Percentiles rank a stretch among this genome's conserved stretches.
Evolutionary conservation across 192 early-diverging fungal genomes (phyloP).

Genomic region (Martensiomyces pterosporus): DNA sequence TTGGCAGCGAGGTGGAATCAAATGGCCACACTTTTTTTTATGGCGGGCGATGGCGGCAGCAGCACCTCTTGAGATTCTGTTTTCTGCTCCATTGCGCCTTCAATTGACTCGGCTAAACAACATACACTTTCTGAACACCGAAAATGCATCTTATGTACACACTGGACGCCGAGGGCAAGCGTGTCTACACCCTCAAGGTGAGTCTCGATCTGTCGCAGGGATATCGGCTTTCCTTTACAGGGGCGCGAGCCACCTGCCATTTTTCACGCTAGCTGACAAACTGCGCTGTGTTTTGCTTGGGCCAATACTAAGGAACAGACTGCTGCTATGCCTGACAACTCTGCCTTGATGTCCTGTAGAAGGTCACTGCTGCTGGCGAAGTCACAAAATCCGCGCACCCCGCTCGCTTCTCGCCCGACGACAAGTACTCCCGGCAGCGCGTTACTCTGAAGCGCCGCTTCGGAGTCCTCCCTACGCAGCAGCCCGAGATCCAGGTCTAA

Average conservation of each 20-base stretch:
- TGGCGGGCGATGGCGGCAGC: too few species aligned
- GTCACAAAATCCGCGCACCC: slow-evolving; percentile 98
- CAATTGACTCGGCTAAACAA: not conserved
- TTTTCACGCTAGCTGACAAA: too few species aligned
- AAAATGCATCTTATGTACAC: slow-evolving; percentile 95
- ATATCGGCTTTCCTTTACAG: not conserved
- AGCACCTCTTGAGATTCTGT: not conserved
- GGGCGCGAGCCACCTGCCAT: too few species aligned
- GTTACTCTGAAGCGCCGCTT: slow-evolving; percentile 96
- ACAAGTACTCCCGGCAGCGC: slow-evolving; percentile 97
- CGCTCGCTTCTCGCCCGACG: slow-evolving; percentile 98
- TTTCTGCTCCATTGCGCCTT: not conserved
- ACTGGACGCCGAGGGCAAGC: slow-evolving; percentile 72
- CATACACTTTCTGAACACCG: not conserved
- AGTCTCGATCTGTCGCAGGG: not conserved
- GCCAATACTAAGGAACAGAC: too few species aligned
- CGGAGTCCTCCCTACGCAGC: slow-evolving; percentile 77
- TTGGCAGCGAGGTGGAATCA: too few species aligned
- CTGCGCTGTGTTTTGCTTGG: too few species aligned
- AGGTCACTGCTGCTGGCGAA: slow-evolving; percentile 67
- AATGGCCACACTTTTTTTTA: too few species aligned
- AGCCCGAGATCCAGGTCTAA: slow-evolving; percentile 35
- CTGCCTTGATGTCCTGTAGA: too few species aligned
- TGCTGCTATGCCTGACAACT: too few species aligned
- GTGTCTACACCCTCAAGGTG: slow-evolving; percentile 95